phyloP scores from a whole-genome alignment of 208 protist genomes.

The Trypanosoma avium region DNA sequence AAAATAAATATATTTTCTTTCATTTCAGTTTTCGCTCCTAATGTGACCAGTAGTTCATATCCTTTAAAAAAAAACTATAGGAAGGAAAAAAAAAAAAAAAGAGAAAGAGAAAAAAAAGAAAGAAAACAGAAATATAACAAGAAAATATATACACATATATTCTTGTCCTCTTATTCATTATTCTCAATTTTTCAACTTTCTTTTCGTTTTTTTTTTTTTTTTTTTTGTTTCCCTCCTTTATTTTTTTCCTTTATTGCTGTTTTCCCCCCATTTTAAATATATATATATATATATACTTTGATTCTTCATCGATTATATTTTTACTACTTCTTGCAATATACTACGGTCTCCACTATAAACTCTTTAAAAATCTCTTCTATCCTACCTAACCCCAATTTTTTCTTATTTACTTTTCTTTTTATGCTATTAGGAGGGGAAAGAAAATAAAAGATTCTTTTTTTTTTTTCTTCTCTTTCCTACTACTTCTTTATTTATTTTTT shows the following conservation, averaged over 20 bases:
- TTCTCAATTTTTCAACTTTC: background rate
- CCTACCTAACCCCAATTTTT: background rate
- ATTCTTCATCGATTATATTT: too few species aligned
- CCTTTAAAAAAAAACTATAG: conserved; percentile 10
- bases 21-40: background rate
- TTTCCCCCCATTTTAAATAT: background rate
- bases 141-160: background rate
- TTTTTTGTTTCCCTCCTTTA: background rate
- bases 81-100: conserved; percentile 11
- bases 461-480: too few species aligned
- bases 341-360: too few species aligned
- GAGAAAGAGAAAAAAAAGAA: conserved; percentile 7
- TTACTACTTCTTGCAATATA: too few species aligned
- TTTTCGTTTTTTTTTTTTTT: background rate
- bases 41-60: background rate
- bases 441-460: too few species aligned
- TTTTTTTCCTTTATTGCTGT: background rate
- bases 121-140: background rate
- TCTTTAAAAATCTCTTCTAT: background rate
- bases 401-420: background rate
- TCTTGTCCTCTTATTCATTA: background rate
- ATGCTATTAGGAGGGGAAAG: too few species aligned
- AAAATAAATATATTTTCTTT: conserved; percentile 1
- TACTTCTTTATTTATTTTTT: too few species aligned
- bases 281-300: background rate